Base-by-base conservation (phyloP, 2,329 filamentous ascomycete species). In the Cladobotryum mycophilum region DNA sequence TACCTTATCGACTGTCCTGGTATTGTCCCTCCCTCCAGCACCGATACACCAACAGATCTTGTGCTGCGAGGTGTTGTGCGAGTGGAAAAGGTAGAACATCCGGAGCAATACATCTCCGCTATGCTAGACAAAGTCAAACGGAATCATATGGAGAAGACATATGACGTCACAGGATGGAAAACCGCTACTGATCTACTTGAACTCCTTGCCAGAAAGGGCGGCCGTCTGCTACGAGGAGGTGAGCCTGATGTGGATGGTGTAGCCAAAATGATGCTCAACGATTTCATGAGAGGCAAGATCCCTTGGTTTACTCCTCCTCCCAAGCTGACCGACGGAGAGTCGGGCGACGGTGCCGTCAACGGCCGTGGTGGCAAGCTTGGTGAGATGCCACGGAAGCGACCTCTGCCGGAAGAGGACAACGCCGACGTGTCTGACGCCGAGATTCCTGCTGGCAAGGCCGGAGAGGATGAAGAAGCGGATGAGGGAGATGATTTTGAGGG, bases 181-280 rank as follows among this genome's bases (percentile, higher is more conserved):
- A 81, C 88, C 59, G 76, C 88, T 14, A 84, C 86, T 13, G 84
- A 92, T 54, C 95, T 99, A 61, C 74, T 99, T 1, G 92, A 96
- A 63, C 74, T 89, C 25, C 75, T 99, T 3, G 92, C 91, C 8
- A 78, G 91, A 51, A 97, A 96, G 68, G 84, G 84, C 52, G 93
- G 93, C 14, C 80, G 91, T 59, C 72, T 99, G 17, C 74, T 97
- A 14, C 90, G 89, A 65, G 92, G 89, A 52, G 93, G 92, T n/a
- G 93, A 97, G 67, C 87, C 92, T 4, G 93, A 99, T 67, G 73
- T 96, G 49, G 92, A 97, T 61, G 90, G 91, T 61, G 90, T 96
- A 44, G 93, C 93, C 1, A 96, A 96, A 70, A 96, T 96, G 83
- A 87, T 99, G 1, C 73, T 99, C 53, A 97, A 96, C 62, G 93